Conservation (phyloP, 2,329 filamentous ascomycete genomes). For the Pyrenochaeta sp. region DNA sequence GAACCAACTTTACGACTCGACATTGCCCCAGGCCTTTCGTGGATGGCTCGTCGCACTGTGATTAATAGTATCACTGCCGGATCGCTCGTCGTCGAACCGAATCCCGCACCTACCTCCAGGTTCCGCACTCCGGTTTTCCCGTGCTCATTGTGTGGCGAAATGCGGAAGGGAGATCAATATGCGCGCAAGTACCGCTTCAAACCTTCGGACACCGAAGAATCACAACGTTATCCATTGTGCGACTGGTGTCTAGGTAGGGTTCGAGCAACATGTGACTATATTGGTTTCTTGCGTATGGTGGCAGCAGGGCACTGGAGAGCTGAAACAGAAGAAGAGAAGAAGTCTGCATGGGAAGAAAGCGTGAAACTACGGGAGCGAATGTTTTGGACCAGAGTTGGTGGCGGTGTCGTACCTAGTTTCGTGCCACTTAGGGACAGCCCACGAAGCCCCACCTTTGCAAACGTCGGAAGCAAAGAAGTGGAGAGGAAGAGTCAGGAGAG, state of each 20-base stretch:
- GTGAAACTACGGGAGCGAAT: slow-evolving; percentile 89
- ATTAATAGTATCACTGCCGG: slow-evolving; percentile 84
- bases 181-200: slow-evolving; percentile 86
- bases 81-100: slow-evolving; percentile 84
- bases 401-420: slow-evolving; percentile 80
- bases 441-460: slow-evolving; percentile 41
- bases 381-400: slow-evolving; percentile 95
- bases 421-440: slow-evolving; percentile 43
- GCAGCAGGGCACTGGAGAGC: slow-evolving; percentile 91
- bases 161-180: slow-evolving; percentile 72
- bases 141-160: slow-evolving; percentile 90
- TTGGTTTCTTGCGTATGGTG: slow-evolving; percentile 88
- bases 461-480: slow-evolving; percentile 21
- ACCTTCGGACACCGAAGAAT: slow-evolving; percentile 83
- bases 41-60: slow-evolving; percentile 88
- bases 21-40: slow-evolving; percentile 87
- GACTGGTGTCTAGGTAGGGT: slow-evolving; percentile 84
- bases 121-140: slow-evolving; percentile 67
- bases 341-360: slow-evolving; percentile 92
- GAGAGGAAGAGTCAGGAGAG: slow-evolving; percentile 41
- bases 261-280: slow-evolving; percentile 88
- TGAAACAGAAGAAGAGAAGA: slow-evolving; percentile 83
- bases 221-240: slow-evolving; percentile 89
- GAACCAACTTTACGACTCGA: slow-evolving; percentile 93
- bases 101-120: slow-evolving; percentile 56